A percentile compares a stretch with the other conserved stretches of the same genome.
Conservation (phyloP, 2,329 filamentous ascomycete species). For the Ceratocystis cacaofunesta region DNA sequence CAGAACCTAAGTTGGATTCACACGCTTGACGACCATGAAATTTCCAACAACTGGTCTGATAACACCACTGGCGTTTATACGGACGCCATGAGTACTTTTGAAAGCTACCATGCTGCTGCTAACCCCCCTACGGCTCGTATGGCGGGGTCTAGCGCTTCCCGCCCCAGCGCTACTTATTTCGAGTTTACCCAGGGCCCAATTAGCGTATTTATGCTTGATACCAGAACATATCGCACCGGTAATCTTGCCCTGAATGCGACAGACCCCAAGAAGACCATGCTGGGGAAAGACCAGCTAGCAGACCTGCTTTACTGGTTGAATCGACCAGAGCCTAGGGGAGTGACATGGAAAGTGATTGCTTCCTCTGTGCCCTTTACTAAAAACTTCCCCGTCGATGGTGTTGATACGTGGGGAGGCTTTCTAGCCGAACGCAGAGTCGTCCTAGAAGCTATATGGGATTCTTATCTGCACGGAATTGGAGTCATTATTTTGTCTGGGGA, state of each 20-base stretch:
- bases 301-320: conserved; percentile 67
- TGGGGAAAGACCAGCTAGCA: conserved; percentile 61
- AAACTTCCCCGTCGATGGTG: conserved; percentile 81
- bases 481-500: conserved; percentile 81
- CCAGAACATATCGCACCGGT: conserved; percentile 67
- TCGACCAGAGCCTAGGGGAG: conserved; percentile 55
- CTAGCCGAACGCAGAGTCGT: conserved; percentile 62
- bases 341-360: conserved; percentile 87
- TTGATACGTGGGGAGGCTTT: conserved; percentile 92
- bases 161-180: conserved; percentile 61
- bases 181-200: conserved; percentile 80
- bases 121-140: conserved; percentile 61
- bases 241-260: conserved; percentile 43
- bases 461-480: conserved; percentile 57
- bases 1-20: conserved; percentile 92
- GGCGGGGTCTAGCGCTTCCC: conserved; percentile 28
- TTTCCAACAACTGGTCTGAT: conserved; percentile 79
- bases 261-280: conserved; percentile 63
- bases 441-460: conserved; percentile 85
- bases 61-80: conserved; percentile 69
- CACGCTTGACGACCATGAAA: conserved; percentile 92
- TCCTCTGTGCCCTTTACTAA: conserved; percentile 91
- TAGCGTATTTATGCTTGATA: conserved; percentile 90
- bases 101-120: conserved; percentile 67
- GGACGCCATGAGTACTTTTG: conserved; percentile 69